These are phyloP conservation scores for Salix exigua DNA, from an alignment of 345 rosid genomes.

Conservation along the genomic window DNA sequence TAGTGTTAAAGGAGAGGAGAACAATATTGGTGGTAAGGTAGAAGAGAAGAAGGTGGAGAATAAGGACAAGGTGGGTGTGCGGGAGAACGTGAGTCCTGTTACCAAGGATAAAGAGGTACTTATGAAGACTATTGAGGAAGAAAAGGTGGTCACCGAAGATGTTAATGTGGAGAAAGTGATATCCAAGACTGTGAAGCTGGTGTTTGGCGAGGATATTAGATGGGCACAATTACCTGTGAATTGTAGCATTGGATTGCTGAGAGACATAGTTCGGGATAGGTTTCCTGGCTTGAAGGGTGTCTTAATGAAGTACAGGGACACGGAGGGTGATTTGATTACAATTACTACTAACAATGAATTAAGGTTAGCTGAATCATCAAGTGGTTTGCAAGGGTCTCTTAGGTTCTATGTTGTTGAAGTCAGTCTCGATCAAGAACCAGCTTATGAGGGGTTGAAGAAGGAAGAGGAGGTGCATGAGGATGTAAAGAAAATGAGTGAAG, in stretches of 20 bases:
- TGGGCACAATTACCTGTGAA: slow-evolving; percentile 75
- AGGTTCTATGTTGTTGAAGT: slow-evolving; percentile 76
- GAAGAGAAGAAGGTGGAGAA: slow-evolving; percentile 6
- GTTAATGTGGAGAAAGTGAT: slow-evolving; percentile 52
- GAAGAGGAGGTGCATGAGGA: slow-evolving; percentile 29
- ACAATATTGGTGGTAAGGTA: slow-evolving; percentile 18
- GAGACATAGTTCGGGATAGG: slow-evolving; percentile 74
- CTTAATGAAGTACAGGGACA: slow-evolving; percentile 78
- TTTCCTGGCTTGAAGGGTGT: slow-evolving; percentile 71
- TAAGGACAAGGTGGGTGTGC: slow-evolving; percentile 29
- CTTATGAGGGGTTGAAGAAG: slow-evolving; percentile 51
- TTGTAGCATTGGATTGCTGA: slow-evolving; percentile 59
- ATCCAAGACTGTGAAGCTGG: slow-evolving; percentile 75
- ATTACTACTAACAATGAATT: slow-evolving; percentile 83
- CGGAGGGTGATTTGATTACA: slow-evolving; percentile 90
- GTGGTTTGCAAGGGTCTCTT: slow-evolving; percentile 53
- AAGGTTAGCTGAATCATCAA: slow-evolving; percentile 56
- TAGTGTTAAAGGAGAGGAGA: slow-evolving; percentile 14
- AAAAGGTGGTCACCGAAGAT: slow-evolving; percentile 34
- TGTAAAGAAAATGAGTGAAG: slow-evolving; percentile 28
- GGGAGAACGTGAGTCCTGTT: slow-evolving; percentile 27
- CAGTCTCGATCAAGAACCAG: slow-evolving; percentile 76
- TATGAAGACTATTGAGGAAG: slow-evolving; percentile 45
- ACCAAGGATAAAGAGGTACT: slow-evolving; percentile 53
- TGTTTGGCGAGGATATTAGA: slow-evolving; percentile 89